phyloP scores from a whole-genome alignment of 2,329 filamentous ascomycete species.

The Diaporthe destruens region DNA sequence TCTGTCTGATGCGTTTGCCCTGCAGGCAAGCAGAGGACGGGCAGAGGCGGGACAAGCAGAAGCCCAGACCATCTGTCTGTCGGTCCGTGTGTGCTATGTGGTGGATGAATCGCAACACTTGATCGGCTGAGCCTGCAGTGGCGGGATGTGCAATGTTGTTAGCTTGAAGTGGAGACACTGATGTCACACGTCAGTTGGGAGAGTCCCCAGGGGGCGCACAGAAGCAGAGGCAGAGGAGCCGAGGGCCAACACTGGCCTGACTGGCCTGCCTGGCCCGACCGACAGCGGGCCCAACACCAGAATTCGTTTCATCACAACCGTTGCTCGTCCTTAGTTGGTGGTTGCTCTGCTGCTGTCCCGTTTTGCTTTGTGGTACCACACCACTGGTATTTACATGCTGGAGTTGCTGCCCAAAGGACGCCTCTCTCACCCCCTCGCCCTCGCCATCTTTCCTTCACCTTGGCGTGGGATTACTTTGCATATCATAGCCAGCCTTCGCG shows the following conservation, averaged over 20 bases:
- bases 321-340: slow-evolving; percentile 16
- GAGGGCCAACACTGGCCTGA: slow-evolving; percentile 1
- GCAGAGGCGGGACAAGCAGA: neutral
- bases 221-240: neutral
- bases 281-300: neutral
- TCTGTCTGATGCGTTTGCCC: slow-evolving; percentile 29
- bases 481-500: slow-evolving; percentile 12
- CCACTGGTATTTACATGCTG: slow-evolving; percentile 19
- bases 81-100: neutral
- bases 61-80: slow-evolving; percentile 1
- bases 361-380: neutral
- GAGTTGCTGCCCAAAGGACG: slow-evolving; percentile 20
- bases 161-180: slow-evolving; percentile 24
- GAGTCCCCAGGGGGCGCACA: neutral
- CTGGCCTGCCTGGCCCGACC: neutral
- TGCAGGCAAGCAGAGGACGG: slow-evolving; percentile 4
- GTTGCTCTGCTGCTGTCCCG: no score
- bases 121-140: slow-evolving; percentile 32
- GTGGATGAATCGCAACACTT: slow-evolving; percentile 28
- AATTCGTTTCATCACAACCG: slow-evolving; percentile 11
- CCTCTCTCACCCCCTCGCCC: neutral
- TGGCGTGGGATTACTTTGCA: slow-evolving; percentile 1
- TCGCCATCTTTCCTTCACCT: neutral
- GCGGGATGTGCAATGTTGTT: slow-evolving; percentile 29
- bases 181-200: slow-evolving; percentile 17